phyloP scores from a whole-genome alignment of 306 rosid species.

The Cucurbita moschata region DNA sequence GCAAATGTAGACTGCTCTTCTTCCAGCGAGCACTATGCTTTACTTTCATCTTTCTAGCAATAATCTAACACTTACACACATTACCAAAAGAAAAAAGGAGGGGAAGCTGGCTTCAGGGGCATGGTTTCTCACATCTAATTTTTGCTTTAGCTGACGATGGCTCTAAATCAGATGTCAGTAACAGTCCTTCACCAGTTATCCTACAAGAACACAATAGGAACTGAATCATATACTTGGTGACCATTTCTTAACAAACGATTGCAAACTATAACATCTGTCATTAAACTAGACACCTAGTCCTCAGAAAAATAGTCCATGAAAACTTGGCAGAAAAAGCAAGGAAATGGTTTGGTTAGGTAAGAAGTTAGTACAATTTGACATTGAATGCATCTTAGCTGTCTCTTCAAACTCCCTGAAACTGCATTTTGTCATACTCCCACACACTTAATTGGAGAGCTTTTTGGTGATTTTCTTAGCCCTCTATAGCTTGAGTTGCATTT shows the following conservation, averaged over 20 bases:
- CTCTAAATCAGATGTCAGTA: conserved; percentile 31
- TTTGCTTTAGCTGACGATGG: conserved; percentile 32
- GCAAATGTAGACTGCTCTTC: not conserved
- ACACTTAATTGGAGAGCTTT: not conserved
- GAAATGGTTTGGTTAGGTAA: not conserved
- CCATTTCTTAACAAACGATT: not conserved
- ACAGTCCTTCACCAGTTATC: conserved; percentile 29
- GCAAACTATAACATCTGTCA: not conserved
- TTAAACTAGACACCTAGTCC: not conserved
- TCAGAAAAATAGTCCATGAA: not conserved
- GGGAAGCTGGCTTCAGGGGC: conserved; percentile 3
- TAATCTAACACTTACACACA: not conserved
- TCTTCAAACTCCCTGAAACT: not conserved
- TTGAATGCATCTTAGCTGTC: not conserved
- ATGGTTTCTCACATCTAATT: conserved; percentile 24
- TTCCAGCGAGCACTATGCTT: not conserved
- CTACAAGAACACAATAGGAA: conserved; percentile 29
- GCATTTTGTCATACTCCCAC: not conserved
- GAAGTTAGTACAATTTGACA: not conserved
- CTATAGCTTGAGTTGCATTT: not conserved
- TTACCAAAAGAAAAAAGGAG: conserved; percentile 7
- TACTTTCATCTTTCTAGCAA: not conserved
- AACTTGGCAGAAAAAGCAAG: not conserved
- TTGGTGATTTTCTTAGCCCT: not conserved
- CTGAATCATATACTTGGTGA: conserved; percentile 14